Evolutionary conservation across 352 stramenopile species (phyloP).

Genomic region (Globisporangium orthogonon): DNA sequence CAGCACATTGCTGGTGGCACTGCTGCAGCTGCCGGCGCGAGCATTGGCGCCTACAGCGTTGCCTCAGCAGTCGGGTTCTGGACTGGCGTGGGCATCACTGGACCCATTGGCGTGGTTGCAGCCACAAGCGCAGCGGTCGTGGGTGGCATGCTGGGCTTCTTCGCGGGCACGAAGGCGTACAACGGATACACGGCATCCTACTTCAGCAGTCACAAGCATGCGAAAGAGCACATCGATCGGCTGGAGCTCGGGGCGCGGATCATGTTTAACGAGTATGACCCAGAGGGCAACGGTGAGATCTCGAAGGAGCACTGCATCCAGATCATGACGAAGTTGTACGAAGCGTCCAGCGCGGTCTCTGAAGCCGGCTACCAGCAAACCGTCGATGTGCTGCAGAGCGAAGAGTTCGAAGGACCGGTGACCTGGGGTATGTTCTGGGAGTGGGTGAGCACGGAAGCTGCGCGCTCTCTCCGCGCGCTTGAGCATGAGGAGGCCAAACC

Average conservation of each 20-base stretch:
- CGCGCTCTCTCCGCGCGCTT: conserved; percentile 51
- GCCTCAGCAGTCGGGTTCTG: conserved; percentile 68
- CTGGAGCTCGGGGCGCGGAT: conserved; percentile 75
- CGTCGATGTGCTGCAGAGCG: conserved; percentile 49
- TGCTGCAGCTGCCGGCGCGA: conserved; percentile 65
- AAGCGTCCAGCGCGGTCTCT: conserved; percentile 58
- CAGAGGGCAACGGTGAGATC: conserved; percentile 48
- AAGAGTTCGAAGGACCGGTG: conserved; percentile 54
- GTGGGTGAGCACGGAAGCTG: conserved; percentile 80
- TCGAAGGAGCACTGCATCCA: conserved; percentile 61
- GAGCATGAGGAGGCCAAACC: conserved; percentile 49
- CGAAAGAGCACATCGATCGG: conserved; percentile 82
- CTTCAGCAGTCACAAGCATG: conserved; percentile 69
- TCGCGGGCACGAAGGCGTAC: conserved; percentile 76
- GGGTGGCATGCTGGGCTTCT: conserved; percentile 80
- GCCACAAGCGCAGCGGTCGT: conserved; percentile 73
- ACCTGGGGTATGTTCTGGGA: conserved; percentile 86
- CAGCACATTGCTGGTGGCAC: conserved; percentile 75
- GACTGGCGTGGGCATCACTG: conserved; percentile 74
- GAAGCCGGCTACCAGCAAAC: conserved; percentile 57
- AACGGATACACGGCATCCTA: conserved; percentile 62
- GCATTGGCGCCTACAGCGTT: conserved; percentile 66
- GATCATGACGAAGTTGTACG: conserved; percentile 76
- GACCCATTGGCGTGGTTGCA: conserved; percentile 68
- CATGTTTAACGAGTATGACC: conserved; percentile 82